Conservation (phyloP, 2,329 filamentous ascomycete genomes). For the Xylaria sp. region DNA sequence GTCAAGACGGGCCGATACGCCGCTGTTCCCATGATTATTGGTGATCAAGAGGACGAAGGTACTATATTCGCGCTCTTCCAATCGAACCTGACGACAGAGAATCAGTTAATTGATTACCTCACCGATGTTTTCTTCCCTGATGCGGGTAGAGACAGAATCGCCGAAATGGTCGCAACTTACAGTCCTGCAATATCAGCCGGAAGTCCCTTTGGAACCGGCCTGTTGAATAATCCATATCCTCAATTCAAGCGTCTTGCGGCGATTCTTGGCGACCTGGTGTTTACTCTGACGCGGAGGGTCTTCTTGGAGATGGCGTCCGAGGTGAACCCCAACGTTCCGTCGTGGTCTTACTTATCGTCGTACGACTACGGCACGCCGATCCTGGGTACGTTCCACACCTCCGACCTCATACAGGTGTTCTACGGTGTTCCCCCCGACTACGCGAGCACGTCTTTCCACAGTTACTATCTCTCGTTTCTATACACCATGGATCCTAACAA, state of each 20-base stretch:
- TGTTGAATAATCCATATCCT: constrained; percentile 67
- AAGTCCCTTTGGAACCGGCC: constrained; percentile 65
- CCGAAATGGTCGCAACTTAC: constrained; percentile 58
- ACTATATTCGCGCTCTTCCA: constrained; percentile 69
- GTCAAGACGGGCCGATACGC: constrained; percentile 49
- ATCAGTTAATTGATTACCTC: constrained; percentile 61
- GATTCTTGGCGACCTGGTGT: constrained; percentile 68
- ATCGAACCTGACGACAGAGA: constrained; percentile 58
- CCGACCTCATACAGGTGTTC: constrained; percentile 65
- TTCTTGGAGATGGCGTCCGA: constrained; percentile 49
- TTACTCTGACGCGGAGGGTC: constrained; percentile 64
- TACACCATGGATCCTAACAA: constrained; percentile 66
- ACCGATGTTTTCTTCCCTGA: constrained; percentile 45
- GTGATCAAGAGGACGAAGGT: constrained; percentile 76
- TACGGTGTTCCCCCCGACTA: constrained; percentile 59
- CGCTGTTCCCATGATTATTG: constrained; percentile 59
- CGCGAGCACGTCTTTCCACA: constrained; percentile 53
- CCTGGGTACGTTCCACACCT: constrained; percentile 70
- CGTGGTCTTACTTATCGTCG: constrained; percentile 70
- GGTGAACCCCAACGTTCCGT: constrained; percentile 52
- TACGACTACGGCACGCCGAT: constrained; percentile 68
- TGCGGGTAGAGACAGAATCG: constrained; percentile 47
- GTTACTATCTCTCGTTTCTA: constrained; percentile 69
- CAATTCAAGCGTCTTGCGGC: constrained; percentile 73
- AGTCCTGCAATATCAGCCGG: constrained; percentile 51